phyloP scores from a whole-genome alignment of 768 basidiomycete genomes.

The Pisolithus albus region DNA sequence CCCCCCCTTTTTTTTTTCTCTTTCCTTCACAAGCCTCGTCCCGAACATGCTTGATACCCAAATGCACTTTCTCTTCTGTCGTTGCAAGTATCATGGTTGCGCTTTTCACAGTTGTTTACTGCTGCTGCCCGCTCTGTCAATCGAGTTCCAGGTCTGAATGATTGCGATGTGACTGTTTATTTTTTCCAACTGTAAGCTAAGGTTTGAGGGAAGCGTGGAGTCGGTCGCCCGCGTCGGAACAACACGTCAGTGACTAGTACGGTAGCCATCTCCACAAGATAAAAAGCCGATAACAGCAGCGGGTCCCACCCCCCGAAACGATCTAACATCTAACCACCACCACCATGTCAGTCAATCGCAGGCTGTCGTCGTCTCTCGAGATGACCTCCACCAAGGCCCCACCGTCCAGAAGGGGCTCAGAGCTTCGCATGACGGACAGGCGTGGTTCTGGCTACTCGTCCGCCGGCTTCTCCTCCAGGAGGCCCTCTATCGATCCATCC shows the following conservation, averaged over 20 bases:
- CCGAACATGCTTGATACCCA: too few relatives aligned
- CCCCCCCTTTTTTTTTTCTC: background rate
- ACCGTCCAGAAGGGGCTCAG: conserved; percentile 40
- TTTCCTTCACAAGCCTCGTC: too few relatives aligned
- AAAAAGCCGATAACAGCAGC: conserved; percentile 5
- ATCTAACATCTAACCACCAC: conserved; percentile 10
- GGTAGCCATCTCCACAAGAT: conserved; percentile 3
- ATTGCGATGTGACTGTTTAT: background rate
- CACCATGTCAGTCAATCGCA: conserved; percentile 14
- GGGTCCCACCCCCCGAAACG: conserved; percentile 1
- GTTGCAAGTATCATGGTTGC: background rate
- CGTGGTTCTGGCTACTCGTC: conserved; percentile 40
- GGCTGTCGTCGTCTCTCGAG: conserved; percentile 22
- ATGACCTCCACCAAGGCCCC: conserved; percentile 27
- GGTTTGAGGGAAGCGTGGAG: background rate
- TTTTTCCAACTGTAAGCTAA: background rate
- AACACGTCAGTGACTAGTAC: background rate
- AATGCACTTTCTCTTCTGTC: background rate
- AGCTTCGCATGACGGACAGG: conserved; percentile 39
- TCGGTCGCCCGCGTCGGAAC: background rate
- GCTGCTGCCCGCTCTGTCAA: conserved; percentile 9
- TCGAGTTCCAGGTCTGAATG: background rate
- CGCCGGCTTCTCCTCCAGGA: conserved; percentile 45
- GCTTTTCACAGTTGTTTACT: conserved; percentile 6
- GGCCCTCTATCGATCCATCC: conserved; percentile 71